Conservation (phyloP, 176 grass and related monocot species). For the Zizania latifolia region DNA sequence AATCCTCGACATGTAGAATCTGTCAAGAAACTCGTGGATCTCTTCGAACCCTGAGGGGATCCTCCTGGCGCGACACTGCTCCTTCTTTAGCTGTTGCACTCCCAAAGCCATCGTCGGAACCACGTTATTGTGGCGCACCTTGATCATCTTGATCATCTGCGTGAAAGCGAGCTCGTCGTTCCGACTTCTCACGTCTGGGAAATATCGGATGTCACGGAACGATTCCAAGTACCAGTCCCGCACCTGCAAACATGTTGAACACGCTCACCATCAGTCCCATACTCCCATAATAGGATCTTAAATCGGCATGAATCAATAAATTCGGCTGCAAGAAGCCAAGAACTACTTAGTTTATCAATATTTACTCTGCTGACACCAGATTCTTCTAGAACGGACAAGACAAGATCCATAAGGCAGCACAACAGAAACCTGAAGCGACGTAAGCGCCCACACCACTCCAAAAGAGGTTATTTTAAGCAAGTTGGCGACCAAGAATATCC, state of each 20-base stretch:
- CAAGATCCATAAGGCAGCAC: not conserved
- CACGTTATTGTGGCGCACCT: constrained; percentile 85
- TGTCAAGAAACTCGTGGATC: constrained; percentile 80
- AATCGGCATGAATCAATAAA: constrained; percentile 10
- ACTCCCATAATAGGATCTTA: constrained; percentile 13
- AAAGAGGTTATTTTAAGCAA: not conserved
- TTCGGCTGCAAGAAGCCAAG: not conserved
- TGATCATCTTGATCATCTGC: constrained; percentile 68
- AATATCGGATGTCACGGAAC: constrained; percentile 77
- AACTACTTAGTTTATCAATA: too few species aligned
- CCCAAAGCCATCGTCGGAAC: constrained; percentile 86
- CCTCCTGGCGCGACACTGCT: constrained; percentile 40
- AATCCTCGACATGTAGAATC: constrained; percentile 93
- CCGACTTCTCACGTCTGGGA: constrained; percentile 52
- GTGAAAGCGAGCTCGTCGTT: constrained; percentile 73
- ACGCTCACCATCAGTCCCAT: constrained; percentile 6
- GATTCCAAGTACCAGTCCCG: constrained; percentile 89
- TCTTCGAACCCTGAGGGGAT: constrained; percentile 49
- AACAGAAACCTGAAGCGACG: not conserved
- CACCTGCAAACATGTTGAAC: constrained; percentile 41
- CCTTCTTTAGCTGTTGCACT: constrained; percentile 82
- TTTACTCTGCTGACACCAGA: not conserved
- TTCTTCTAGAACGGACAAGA: constrained; percentile 12
- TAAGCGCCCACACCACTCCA: not conserved
- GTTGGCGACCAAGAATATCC: constrained; percentile 15